Percentiles rank a stretch among this genome's conserved stretches.
Evolutionary conservation across 305 asterid genomes (phyloP).

Genomic region (Salvia sclarea): DNA sequence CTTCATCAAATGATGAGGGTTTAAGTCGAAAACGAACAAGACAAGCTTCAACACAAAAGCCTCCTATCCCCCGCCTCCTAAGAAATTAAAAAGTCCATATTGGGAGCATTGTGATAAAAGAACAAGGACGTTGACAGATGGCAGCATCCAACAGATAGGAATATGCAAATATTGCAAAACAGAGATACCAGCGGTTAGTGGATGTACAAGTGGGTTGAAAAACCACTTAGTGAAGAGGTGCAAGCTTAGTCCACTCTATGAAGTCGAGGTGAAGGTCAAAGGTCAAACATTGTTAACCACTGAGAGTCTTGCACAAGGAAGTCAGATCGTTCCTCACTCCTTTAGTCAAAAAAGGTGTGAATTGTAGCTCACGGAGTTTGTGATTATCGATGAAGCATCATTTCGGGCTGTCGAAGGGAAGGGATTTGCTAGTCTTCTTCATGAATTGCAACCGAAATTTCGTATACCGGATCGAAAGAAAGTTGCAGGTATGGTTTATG

Average conservation of each 20-base stretch:
- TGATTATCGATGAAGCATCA: not conserved
- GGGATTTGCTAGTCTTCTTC: not conserved
- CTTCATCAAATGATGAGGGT: too few species aligned
- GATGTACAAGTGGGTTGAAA: not conserved
- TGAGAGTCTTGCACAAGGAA: not conserved
- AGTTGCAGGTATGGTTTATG: conserved; percentile 8
- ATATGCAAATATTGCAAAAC: not conserved
- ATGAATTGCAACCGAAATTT: conserved; percentile 1
- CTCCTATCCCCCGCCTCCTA: not conserved
- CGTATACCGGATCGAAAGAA: not conserved
- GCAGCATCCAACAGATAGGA: not conserved
- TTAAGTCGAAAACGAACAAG: not conserved
- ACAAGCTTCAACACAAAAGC: not conserved
- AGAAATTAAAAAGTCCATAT: not conserved
- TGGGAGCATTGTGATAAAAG: not conserved
- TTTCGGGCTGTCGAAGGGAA: not conserved
- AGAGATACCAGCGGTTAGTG: not conserved
- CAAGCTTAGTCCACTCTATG: not conserved
- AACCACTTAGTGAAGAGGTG: not conserved
- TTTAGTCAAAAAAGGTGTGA: conserved; percentile 4
- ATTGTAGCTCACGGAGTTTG: not conserved
- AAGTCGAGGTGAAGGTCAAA: not conserved
- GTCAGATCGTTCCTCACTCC: not conserved
- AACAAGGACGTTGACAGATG: not conserved
- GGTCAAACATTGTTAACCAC: not conserved